Evolutionary conservation across 2,329 filamentous ascomycete genomes (phyloP).

Genomic region (Ceratocystis diversiconidia): DNA sequence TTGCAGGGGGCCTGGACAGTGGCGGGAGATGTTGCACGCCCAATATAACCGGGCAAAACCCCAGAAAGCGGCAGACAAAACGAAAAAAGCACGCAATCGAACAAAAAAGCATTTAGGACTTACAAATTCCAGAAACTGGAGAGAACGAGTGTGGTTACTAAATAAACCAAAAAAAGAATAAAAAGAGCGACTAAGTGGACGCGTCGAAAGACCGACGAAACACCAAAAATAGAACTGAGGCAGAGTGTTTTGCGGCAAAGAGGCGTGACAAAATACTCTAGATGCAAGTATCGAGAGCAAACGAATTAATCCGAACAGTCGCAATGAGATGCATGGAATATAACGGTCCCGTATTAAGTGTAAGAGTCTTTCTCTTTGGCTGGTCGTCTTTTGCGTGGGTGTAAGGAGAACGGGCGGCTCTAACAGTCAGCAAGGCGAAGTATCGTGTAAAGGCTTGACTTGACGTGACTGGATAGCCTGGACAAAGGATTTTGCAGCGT

Average conservation of each 20-base stretch:
- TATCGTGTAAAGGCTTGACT: background rate
- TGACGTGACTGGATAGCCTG: background rate
- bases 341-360: background rate
- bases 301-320: background rate
- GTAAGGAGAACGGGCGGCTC: background rate
- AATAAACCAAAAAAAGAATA: slow-evolving; percentile 1
- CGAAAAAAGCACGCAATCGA: background rate
- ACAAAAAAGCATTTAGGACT: background rate
- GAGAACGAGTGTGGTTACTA: background rate
- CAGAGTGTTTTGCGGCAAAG: background rate
- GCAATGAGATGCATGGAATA: slow-evolving; percentile 5
- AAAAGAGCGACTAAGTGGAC: slow-evolving; percentile 3
- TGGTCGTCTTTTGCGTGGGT: background rate
- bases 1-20: no score
- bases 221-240: slow-evolving; percentile 9
- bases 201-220: background rate
- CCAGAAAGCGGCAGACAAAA: background rate
- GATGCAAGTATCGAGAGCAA: background rate
- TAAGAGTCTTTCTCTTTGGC: background rate
- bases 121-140: slow-evolving; percentile 11
- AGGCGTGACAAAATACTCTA: background rate
- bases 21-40: no score
- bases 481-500: background rate
- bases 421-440: background rate
- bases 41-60: no score